Conservation (phyloP, 208 protist genomes). For the Novymonas esmeraldas region DNA sequence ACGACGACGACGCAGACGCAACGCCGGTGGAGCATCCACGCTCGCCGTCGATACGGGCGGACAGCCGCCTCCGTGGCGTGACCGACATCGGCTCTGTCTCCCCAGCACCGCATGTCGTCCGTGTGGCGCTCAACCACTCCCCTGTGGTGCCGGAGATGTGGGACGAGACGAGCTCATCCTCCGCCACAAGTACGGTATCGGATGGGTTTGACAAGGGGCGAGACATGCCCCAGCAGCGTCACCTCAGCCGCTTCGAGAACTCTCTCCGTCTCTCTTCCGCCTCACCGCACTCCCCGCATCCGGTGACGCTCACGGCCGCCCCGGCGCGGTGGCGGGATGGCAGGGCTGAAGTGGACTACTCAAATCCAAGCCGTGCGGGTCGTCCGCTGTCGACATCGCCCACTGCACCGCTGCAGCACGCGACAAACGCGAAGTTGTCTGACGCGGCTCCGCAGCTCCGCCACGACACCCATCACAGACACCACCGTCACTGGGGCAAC, state of each 20-base stretch:
- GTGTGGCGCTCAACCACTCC: conserved; percentile 22
- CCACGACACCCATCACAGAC: too few relatives aligned
- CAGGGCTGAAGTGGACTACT: neutral
- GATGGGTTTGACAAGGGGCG: neutral
- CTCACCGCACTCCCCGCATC: neutral
- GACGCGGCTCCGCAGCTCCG: too few relatives aligned
- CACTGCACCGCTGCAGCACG: too few relatives aligned
- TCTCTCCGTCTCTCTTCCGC: neutral
- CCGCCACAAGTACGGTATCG: neutral
- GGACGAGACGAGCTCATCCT: conserved; percentile 27
- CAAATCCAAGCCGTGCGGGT: too few relatives aligned
- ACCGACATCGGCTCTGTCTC: neutral
- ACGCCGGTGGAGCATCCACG: too few relatives aligned
- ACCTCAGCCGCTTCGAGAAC: neutral
- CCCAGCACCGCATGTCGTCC: neutral
- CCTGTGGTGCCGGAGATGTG: conserved; percentile 28
- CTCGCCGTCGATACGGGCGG: neutral
- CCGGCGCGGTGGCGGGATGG: neutral
- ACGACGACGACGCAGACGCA: neutral
- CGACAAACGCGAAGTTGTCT: too few relatives aligned
- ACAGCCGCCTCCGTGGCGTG: neutral
- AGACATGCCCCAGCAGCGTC: neutral
- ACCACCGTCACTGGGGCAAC: too few relatives aligned
- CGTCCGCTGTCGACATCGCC: too few relatives aligned
- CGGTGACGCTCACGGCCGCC: neutral